These are phyloP conservation scores for Pestalotiopsis sp. DNA, from an alignment of 2,329 filamentous ascomycete genomes.

Conservation along the genomic window DNA sequence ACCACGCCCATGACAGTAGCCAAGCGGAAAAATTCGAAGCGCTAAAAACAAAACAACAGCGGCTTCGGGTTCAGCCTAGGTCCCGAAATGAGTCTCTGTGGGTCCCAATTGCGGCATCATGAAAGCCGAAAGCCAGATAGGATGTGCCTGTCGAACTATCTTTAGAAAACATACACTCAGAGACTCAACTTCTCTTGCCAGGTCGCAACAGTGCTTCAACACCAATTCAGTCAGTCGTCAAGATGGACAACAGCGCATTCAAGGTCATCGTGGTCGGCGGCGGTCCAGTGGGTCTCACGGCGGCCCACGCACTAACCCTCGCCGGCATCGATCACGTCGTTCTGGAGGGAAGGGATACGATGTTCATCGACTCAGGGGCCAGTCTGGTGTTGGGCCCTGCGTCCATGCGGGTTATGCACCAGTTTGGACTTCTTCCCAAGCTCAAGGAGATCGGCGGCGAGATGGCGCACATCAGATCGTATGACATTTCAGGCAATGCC, in stretches of 20 bases:
- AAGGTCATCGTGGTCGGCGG: slow-evolving; percentile 13
- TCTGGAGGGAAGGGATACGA: slow-evolving; percentile 2
- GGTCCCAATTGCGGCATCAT: background rate
- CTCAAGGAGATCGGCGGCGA: background rate
- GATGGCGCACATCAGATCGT: background rate
- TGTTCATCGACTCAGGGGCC: slow-evolving; percentile 1
- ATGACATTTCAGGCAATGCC: background rate
- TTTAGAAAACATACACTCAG: too few species aligned
- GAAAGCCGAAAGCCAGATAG: background rate
- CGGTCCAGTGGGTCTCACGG: slow-evolving; percentile 9
- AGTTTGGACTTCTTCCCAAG: background rate
- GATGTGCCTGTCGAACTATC: too few species aligned
- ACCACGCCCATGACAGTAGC: too few species aligned
- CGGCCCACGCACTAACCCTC: slow-evolving; percentile 1
- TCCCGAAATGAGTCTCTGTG: background rate
- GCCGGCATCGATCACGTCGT: slow-evolving; percentile 13
- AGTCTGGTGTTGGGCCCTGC: background rate
- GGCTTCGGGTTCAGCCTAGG: background rate
- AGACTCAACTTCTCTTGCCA: too few species aligned
- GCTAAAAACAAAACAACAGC: background rate
- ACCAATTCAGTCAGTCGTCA: background rate
- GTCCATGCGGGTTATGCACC: background rate
- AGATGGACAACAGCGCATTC: background rate
- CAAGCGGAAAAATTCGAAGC: background rate
- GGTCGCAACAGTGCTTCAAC: background rate